Evolutionary conservation across 2,329 filamentous ascomycete species (phyloP).

Genomic region (Stachybotrys chartarum): DNA sequence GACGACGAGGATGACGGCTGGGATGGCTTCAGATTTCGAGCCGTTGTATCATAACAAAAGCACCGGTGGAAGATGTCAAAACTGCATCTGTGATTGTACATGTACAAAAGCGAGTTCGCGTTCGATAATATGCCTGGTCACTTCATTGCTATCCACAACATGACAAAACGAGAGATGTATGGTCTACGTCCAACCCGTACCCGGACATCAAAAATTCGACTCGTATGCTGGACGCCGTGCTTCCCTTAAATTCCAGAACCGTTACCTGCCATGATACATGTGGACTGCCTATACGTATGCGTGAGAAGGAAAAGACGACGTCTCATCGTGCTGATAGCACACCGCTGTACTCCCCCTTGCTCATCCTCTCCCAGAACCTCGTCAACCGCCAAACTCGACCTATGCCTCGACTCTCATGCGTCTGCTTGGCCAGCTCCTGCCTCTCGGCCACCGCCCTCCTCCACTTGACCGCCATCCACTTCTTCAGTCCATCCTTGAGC

Average conservation of each 20-base stretch:
- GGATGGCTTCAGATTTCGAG: slow-evolving; percentile 48
- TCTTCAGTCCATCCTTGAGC: slow-evolving; percentile 58
- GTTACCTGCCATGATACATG: neutral
- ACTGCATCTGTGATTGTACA: neutral
- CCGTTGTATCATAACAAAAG: neutral
- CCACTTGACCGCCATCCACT: slow-evolving; percentile 58
- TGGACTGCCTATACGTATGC: neutral
- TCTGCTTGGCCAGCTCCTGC: slow-evolving; percentile 37
- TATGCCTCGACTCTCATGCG: slow-evolving; percentile 44
- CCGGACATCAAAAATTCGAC: too few species aligned
- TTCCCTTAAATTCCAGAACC: neutral
- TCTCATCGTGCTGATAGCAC: neutral
- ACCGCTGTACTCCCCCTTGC: slow-evolving; percentile 26
- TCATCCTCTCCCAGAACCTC: slow-evolving; percentile 59
- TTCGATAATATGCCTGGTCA: too few species aligned
- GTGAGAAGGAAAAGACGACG: neutral
- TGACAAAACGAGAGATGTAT: too few species aligned
- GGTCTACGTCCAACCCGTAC: too few species aligned
- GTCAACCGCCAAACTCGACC: slow-evolving; percentile 55
- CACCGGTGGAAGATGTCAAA: too few species aligned
- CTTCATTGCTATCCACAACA: too few species aligned
- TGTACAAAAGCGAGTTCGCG: too few species aligned
- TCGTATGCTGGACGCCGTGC: too few species aligned
- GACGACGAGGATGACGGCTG: slow-evolving; percentile 48
- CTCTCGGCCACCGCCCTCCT: slow-evolving; percentile 42